These are phyloP conservation scores for Escallonia rubra DNA, from an alignment of 129 eudicot genomes.

Conservation along the genomic window DNA sequence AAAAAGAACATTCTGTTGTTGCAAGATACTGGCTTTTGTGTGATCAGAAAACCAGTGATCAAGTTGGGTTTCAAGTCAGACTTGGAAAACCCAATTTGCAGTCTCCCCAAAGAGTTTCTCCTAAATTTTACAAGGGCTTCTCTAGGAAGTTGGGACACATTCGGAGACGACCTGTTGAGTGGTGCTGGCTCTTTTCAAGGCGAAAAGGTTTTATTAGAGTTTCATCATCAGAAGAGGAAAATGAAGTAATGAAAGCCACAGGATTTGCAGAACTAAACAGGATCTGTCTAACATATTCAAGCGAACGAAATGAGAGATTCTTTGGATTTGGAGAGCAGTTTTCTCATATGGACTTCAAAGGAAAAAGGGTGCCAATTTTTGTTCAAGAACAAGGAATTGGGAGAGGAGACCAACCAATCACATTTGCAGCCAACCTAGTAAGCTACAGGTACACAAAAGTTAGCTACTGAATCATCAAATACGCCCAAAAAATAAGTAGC, in stretches of 20 bases:
- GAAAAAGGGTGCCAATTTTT: constrained; percentile 87
- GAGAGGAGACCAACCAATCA: constrained; percentile 98
- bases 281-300: constrained; percentile 69
- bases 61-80: constrained; percentile 68
- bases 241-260: constrained; percentile 37
- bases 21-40: constrained; percentile 67
- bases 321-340: constrained; percentile 98
- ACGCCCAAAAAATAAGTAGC: background rate
- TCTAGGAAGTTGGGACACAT: constrained; percentile 26
- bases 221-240: constrained; percentile 48
- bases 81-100: constrained; percentile 53
- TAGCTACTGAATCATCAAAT: background rate
- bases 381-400: constrained; percentile 99
- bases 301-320: constrained; percentile 78
- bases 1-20: constrained; percentile 26
- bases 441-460: constrained; percentile 64
- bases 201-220: constrained; percentile 32
- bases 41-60: constrained; percentile 64
- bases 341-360: constrained; percentile 88
- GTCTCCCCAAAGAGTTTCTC: constrained; percentile 30
- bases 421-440: constrained; percentile 92
- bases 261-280: constrained; percentile 49
- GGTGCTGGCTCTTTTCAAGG: constrained; percentile 34
- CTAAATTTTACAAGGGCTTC: constrained; percentile 46
- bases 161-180: constrained; percentile 34